Evolutionary conservation across 139 green algal genomes (phyloP).

Genomic region (Auxenochlorella pyrenoidosa): DNA sequence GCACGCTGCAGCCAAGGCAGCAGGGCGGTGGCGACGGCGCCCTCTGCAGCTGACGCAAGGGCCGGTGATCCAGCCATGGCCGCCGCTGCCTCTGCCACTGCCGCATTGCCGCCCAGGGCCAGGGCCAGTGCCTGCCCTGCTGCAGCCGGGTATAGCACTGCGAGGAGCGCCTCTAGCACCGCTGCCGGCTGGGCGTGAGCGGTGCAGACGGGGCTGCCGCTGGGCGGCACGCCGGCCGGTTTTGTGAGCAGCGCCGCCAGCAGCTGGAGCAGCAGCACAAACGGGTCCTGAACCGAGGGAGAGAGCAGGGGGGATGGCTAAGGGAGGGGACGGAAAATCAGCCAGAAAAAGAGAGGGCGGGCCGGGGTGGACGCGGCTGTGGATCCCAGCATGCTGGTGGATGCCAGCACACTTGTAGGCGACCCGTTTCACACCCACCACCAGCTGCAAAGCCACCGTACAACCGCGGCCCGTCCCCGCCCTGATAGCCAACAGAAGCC

Average conservation of each 20-base stretch:
- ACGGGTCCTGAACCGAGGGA: neutral
- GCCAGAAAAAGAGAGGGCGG: no score
- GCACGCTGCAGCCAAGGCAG: constrained; percentile 4
- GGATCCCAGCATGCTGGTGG: no score
- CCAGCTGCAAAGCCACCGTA: no score
- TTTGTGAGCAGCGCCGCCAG: constrained; percentile 8
- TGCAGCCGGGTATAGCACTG: neutral
- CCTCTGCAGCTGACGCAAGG: neutral
- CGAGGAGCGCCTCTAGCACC: neutral
- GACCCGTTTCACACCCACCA: no score
- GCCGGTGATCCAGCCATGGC: neutral
- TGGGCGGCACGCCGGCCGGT: neutral
- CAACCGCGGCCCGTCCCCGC: neutral
- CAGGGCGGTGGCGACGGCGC: neutral
- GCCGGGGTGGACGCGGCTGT: no score
- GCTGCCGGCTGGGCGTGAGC: constrained; percentile 6
- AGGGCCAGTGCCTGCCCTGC: neutral
- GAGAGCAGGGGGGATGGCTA: neutral
- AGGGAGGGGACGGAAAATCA: neutral
- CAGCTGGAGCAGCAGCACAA: neutral
- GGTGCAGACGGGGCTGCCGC: neutral
- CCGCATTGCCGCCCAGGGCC: no score
- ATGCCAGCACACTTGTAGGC: no score
- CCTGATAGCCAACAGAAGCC: no score
- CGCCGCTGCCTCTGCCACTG: neutral